Percentiles rank a stretch among this genome's conserved stretches.
Evolutionary conservation across 225 moss, liverwort and hornwort species (phyloP).

Genomic region (Asterella californica): DNA sequence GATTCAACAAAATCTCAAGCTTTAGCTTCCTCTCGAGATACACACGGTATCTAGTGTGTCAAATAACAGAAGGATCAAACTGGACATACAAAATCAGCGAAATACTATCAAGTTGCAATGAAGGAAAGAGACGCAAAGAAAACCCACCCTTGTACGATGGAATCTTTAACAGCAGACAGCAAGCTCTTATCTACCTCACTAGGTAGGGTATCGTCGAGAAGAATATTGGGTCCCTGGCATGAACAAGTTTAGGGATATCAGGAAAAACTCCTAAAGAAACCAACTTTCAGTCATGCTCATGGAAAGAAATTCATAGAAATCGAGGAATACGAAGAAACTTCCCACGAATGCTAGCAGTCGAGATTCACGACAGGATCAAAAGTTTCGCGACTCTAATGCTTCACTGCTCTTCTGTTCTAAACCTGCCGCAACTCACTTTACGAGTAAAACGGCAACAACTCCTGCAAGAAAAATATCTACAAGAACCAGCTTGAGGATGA

Average conservation of each 20-base stretch:
- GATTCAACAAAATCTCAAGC: background rate
- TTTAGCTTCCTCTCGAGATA: too few relatives aligned
- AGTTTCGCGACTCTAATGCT: background rate
- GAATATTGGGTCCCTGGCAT: conserved; percentile 86
- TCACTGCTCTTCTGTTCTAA: background rate
- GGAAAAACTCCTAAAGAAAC: background rate
- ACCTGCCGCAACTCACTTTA: background rate
- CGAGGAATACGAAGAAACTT: background rate
- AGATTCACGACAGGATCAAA: background rate
- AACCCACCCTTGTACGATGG: conserved; percentile 92
- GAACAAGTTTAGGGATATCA: background rate
- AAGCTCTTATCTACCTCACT: conserved; percentile 98
- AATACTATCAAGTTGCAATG: too few relatives aligned
- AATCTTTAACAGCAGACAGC: conserved; percentile 89
- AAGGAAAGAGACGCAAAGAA: background rate
- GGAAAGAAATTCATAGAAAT: background rate
- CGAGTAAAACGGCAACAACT: too few relatives aligned
- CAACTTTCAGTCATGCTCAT: background rate
- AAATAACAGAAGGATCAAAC: background rate
- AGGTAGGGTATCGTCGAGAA: conserved; percentile 89
- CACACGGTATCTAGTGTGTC: background rate
- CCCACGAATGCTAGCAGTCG: background rate
- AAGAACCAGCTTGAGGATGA: background rate
- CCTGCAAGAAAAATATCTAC: background rate
- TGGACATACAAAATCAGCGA: background rate